Base-by-base conservation (phyloP, 495 filamentous ascomycete genomes). In the Penicillium samsonianum region DNA sequence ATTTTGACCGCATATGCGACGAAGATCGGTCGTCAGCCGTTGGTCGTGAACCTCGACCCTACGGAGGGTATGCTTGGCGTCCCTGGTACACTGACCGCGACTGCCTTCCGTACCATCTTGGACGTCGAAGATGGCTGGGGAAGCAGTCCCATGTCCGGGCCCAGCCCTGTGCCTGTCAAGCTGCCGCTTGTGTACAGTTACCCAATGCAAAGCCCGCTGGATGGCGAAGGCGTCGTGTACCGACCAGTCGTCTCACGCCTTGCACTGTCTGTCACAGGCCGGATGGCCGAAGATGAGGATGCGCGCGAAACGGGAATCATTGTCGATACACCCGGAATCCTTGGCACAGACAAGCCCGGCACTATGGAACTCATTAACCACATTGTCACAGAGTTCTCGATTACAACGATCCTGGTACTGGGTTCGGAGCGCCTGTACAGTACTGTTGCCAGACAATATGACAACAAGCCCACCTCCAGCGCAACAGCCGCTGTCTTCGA, bases 91-190 rank as follows among this genome's bases (percentile, higher is more conserved):
- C 66, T 99, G 50, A 91, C 89, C 45, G 91, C 92, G 0, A 87
- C 89, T 10, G 85, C 89, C 4, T 92, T 96, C 62, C 85, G 85
- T 1, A 88, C 87, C 0, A 85, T 96, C 67, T 82, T 99, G 65
- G 92, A 97, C 68, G 82, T 96, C 1, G 90, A 91, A 64, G 89
- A 94, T 50, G 92, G 92, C 4, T 96, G 91, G 83, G 95, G 95
- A 37, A 90, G 80, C 66, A 92, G 89, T 66, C 92, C 94, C 1
- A 96, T 91, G 61, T 93, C 87, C 55, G 93, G 92, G 3, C 92
- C 95, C 7, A 94, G 87, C 58, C 82, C 85, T 12, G 83, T 94
- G 16, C 91, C 94, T 1, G 90, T 96, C 23, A 98, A 96, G 75
- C 74, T 94, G 61, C 95, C 95, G 19, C 72, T 98, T 53, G 90